Evolutionary conservation across 208 protist genomes (phyloP), one percentile per base, ranked within the genome.

Genomic region (Trichomonas gallinae): DNA sequence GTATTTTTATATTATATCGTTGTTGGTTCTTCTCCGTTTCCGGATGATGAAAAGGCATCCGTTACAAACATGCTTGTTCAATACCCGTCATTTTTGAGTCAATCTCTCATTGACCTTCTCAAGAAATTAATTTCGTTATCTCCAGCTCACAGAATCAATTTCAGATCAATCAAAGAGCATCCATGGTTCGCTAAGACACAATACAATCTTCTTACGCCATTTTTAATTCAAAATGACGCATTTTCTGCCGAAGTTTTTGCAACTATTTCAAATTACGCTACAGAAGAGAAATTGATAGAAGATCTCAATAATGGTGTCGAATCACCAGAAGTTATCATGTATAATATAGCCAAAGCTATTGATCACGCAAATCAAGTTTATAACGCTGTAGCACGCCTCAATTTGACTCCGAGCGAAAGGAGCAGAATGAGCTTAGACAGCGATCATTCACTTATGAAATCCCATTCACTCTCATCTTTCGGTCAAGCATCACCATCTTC

Each of bases 111-210:
- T 85, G 96, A 96, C n/a, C 96, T 96, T 48, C 58, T 96, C 11
- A 91, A 91, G 21, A 87, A 91, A 63, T 81, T 96, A 91, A 51
- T 96, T 38, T 96, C 63, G 26, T 11, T 58, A 21, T 49, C 63
- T 13, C 96, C 96, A 21, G 96, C 63, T 36, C 38, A 45, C 17
- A 87, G 96, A 51, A 36, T 63, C 13, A 96, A 48, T 45, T 81
- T 96, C 48, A 42, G 49, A 36, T 9, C 51, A 8, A 63, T 96
- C 23, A 88, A 93, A 91, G 49, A 91, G 45, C 96, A 96, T 63
- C 63, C 96, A 36, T 96, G 96, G 96, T 96, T 85, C 42, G 26
- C 81, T 72, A 72, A 72, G 26, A 72, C 58, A 72, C 58, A 72
- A 72, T 72, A 72, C 21, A 72, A n/a, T 26, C 58, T 72, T 72